Conservation (phyloP, 768 basidiomycete species). For the Phlebiopsis gigantea region DNA sequence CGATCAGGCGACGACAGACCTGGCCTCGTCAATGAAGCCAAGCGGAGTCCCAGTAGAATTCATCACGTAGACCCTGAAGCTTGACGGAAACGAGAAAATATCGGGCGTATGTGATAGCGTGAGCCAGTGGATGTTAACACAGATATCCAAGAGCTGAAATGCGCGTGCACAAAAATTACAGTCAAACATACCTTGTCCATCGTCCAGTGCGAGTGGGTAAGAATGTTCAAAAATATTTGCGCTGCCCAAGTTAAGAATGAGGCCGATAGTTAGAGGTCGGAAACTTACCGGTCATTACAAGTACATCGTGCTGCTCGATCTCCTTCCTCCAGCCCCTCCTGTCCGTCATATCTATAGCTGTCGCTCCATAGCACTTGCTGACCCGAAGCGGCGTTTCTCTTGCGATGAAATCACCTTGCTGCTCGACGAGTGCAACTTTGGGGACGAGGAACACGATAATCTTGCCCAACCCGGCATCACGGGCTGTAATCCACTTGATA, state of each 20-base stretch:
- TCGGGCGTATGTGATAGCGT: no score
- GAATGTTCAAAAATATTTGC: constrained; percentile 74
- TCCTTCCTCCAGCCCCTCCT: constrained; percentile 57
- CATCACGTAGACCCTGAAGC: no score
- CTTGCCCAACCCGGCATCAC: constrained; percentile 46
- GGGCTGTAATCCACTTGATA: constrained; percentile 67
- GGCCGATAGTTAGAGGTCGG: background rate
- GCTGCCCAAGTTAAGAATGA: constrained; percentile 36
- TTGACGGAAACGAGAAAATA: no score
- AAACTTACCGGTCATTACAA: constrained; percentile 75
- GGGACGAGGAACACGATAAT: constrained; percentile 80
- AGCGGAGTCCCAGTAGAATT: no score
- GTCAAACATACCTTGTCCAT: constrained; percentile 46
- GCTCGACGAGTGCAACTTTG: constrained; percentile 79
- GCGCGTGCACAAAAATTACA: no score
- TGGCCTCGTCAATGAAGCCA: no score
- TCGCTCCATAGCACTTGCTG: constrained; percentile 61
- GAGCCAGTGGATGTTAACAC: no score
- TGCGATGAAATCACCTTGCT: constrained; percentile 66
- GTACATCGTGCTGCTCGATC: constrained; percentile 62
- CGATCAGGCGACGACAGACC: background rate
- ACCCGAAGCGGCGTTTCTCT: constrained; percentile 64
- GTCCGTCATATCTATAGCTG: constrained; percentile 69
- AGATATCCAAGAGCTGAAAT: background rate
- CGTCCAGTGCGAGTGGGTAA: constrained; percentile 79